Evolutionary conservation across 2,329 filamentous ascomycete species (phyloP), one percentile per base, ranked within the genome.

Genomic region (Nigrospora sphaerica): DNA sequence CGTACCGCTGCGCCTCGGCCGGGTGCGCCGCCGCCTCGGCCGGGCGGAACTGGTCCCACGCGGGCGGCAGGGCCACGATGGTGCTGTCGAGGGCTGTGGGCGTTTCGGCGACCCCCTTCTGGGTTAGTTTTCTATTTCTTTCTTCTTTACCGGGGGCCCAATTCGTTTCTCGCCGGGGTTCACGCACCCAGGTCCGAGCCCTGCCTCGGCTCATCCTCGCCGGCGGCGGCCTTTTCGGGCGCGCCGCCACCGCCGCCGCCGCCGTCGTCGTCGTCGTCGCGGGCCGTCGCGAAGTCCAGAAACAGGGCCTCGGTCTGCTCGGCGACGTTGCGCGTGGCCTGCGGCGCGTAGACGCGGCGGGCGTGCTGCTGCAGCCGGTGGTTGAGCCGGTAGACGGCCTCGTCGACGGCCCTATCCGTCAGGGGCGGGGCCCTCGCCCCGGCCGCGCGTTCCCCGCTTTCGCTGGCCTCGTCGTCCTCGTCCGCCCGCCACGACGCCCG

Each of bases 261-360:
- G 39, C 60, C 65, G 34, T 69, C 68, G 35, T 73, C 70, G 5
- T 65, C 66, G 13, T 67, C 65, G 12, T 54, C 50, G 2, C 58
- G 58, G 16, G 62, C 59, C 38, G 70, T 69, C 6, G 67, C 73
- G 1, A 67, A 66, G 37, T 69, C 66, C 62, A 75, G 74, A 61
- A 88, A 88, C 39, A 86, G 66, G 41, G 66, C 65, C 62, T 86
- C 82, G 37, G 89, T 80, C 66, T 89, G 85, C 67, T 87, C 83
- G 2, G 85, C 83, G 16, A 88, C 76, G 56, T 86, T 82, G 33
- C 84, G 76, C 44, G 76, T 80, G n/a, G 84, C 82, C 54, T 85
- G 81, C 0, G 82, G 76, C 14, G 81, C 75, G 60, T 87, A 87
- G 6, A 81, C 80, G 46, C 81, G 75, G 33, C 77, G 78, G 31